phyloP scores from a whole-genome alignment of 192 early-diverging fungal genomes.

The Mortierella claussenii region DNA sequence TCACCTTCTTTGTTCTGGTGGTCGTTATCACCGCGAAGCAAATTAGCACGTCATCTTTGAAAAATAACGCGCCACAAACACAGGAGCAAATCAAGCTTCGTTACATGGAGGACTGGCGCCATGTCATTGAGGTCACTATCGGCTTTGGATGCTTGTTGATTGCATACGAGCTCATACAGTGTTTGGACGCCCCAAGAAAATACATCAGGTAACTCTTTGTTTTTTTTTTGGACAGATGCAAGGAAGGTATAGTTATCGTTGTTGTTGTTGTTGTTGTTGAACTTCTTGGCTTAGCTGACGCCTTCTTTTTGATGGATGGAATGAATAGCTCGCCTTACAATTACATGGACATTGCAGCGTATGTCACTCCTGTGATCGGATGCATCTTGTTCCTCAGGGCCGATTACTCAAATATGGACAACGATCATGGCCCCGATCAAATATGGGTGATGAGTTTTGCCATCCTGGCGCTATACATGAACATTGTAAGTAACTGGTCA shows the following conservation, averaged over 20 bases:
- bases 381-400: conserved; percentile 17
- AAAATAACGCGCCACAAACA: not conserved
- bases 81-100: not conserved
- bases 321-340: conserved; percentile 33
- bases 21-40: conserved; percentile 29
- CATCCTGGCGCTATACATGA: conserved; percentile 33
- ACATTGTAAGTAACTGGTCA: conserved; percentile 53
- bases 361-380: conserved; percentile 19
- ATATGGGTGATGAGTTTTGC: conserved; percentile 45
- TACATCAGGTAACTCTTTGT: conserved; percentile 42
- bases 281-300: no score
- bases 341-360: conserved; percentile 37
- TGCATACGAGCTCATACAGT: conserved; percentile 28
- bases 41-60: not conserved
- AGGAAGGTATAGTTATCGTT: no score
- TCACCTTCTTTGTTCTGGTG: conserved; percentile 30
- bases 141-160: conserved; percentile 18
- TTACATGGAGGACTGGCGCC: conserved; percentile 17
- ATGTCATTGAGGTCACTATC: conserved; percentile 15
- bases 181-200: conserved; percentile 19
- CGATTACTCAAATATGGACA: not conserved
- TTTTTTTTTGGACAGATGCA: not conserved
- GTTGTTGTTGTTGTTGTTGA: no score
- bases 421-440: conserved; percentile 9
- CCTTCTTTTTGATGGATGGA: no score